Conservation (phyloP, 352 stramenopile genomes). For the Globisporangium cederbergense region DNA sequence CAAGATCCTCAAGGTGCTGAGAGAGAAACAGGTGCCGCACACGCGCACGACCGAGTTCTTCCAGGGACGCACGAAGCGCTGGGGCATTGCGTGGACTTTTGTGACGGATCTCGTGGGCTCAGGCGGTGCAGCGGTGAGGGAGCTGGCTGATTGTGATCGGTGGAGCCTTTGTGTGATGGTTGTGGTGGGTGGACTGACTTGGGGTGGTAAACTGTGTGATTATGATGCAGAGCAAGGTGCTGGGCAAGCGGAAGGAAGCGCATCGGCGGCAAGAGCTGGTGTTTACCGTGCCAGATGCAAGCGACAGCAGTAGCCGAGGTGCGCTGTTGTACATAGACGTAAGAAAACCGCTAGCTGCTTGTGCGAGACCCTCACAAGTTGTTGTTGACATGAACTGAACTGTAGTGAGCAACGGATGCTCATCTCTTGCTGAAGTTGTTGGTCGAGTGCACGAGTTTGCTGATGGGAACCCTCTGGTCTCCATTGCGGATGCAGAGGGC, state of each 20-base stretch:
- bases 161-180: not conserved
- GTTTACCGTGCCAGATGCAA: conserved; percentile 40
- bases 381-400: not conserved
- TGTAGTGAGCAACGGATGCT: conserved; percentile 31
- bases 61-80: conserved; percentile 91
- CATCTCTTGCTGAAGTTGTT: conserved; percentile 36
- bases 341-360: not conserved
- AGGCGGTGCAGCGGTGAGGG: conserved; percentile 31
- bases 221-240: conserved; percentile 57
- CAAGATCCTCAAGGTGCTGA: conserved; percentile 83
- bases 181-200: conserved; percentile 17
- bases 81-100: conserved; percentile 95
- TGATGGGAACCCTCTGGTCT: conserved; percentile 15
- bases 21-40: conserved; percentile 57
- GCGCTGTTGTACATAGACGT: not conserved
- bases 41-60: conserved; percentile 93
- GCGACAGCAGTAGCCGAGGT: conserved; percentile 8
- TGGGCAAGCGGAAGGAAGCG: conserved; percentile 81
- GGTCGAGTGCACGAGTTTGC: conserved; percentile 42
- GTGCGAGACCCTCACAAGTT: not conserved
- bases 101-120: conserved; percentile 18
- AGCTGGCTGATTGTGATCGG: not conserved
- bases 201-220: conserved; percentile 8
- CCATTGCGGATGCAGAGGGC: conserved; percentile 6
- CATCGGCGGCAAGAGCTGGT: conserved; percentile 47